Base-by-base conservation (phyloP, 1,139 yeast species). In the Kazachstania sp. region DNA sequence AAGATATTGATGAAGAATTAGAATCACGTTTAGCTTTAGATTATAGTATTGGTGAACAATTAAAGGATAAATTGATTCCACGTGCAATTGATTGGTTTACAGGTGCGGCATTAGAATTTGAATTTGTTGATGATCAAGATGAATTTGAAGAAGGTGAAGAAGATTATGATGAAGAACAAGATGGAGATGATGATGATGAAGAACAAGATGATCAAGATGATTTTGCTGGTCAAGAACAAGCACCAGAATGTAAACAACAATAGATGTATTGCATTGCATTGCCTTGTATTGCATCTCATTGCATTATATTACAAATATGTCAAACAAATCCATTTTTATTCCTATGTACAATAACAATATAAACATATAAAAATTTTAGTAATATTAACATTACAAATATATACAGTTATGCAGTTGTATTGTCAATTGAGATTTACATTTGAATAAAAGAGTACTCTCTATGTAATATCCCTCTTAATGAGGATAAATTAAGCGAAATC, bases 41-140 rank as follows among this genome's bases (percentile, higher is more conserved):
- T 70, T 94, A 92, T 71, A 95, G 90, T 64, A 75, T 90, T 56
- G 99, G 98, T 52, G 99, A 92, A 70, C 94, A 88, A 63, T 81
- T 92, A 67, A 92, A 94, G 73, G 97, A 94, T 67, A 83, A 94
- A 68, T 78, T 92, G 65, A 84, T 92, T 13, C 47, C 49, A 26
- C 48, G 54, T 34, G 51, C 56, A 49, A 51, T 76, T 66, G 49
- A 71, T 55, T 79, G 84, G 18, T 87, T 83, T 59, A 78, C 90
- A 47, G 90, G 95, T 1, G 78, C 90, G 16, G 98, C 98, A n/a
- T 78, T 90, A 50, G 81, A 65, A 61, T 74, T 65, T 97, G 92
- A 71, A 76, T 92, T 67, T 75, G 96, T 55, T 80, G 86, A 54
- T n/a, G n/a, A n/a, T 5, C 49, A 49, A 3, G 51, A 44, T 13